phyloP scores from a whole-genome alignment of 1,284 basidiomycete species.

The Heterobasidion irregulare region DNA sequence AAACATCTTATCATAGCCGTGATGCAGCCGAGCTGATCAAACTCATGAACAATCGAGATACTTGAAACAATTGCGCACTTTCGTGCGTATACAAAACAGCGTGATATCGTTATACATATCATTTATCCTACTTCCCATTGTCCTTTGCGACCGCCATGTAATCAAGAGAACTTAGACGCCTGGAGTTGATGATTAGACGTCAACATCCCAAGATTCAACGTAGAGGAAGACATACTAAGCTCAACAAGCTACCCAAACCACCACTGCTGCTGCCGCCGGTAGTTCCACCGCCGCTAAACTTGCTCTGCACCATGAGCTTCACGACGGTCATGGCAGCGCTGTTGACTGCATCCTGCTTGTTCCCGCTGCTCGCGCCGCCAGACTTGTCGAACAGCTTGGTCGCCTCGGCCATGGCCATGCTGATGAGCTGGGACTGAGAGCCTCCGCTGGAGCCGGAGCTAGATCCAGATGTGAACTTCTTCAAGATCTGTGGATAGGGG shows the following conservation, averaged over 20 bases:
- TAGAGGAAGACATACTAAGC: conserved; percentile 34
- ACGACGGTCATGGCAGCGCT: conserved; percentile 78
- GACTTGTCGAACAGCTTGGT: conserved; percentile 65
- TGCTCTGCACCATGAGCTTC: conserved; percentile 68
- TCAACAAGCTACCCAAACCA: conserved; percentile 47
- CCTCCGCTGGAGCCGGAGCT: conserved; percentile 31
- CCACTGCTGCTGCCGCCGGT: conserved; percentile 59
- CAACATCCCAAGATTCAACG: not conserved
- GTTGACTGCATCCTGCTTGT: conserved; percentile 78
- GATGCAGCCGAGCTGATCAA: too few species aligned
- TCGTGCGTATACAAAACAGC: too few species aligned
- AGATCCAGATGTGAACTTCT: conserved; percentile 50
- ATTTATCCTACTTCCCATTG: not conserved
- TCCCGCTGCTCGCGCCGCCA: conserved; percentile 54
- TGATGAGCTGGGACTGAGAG: conserved; percentile 58
- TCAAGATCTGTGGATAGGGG: conserved; percentile 36
- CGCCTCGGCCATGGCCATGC: conserved; percentile 77
- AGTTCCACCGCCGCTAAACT: conserved; percentile 33
- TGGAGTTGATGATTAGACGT: not conserved
- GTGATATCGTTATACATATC: not conserved
- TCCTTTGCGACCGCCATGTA: not conserved
- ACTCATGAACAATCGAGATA: too few species aligned
- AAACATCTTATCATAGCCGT: too few species aligned
- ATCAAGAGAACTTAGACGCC: not conserved
- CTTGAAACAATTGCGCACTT: too few species aligned